phyloP scores from a whole-genome alignment of 2,329 filamentous ascomycete species.

The Colletotrichum euphorbiae region DNA sequence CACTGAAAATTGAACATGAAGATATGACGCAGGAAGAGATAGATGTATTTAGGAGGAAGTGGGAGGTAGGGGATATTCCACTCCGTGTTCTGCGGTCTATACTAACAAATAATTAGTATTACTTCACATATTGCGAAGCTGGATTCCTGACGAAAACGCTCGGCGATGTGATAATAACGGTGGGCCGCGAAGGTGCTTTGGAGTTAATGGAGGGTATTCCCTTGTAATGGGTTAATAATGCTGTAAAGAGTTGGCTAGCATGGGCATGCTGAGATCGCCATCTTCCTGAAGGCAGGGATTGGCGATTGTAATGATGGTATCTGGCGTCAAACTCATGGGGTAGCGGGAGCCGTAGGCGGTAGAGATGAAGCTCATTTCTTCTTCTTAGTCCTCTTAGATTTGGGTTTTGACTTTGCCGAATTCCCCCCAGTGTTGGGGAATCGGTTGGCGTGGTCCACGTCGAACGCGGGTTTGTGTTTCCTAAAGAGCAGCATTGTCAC shows the following conservation, averaged over 20 bases:
- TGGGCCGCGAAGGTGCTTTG: conserved; percentile 72
- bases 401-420: conserved; percentile 46
- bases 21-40: conserved; percentile 71
- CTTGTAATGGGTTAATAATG: conserved; percentile 54
- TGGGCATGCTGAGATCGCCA: neutral
- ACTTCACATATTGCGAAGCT: conserved; percentile 81
- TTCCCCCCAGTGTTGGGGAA: conserved; percentile 56
- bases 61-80: conserved; percentile 64
- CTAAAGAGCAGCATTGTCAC: conserved; percentile 92
- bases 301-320: neutral
- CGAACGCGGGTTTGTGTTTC: conserved; percentile 85
- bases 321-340: neutral
- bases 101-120: conserved; percentile 63
- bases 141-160: conserved; percentile 79
- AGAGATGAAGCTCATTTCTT: conserved; percentile 51
- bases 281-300: neutral
- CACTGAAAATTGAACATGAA: conserved; percentile 68
- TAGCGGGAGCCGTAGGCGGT: neutral
- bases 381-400: conserved; percentile 56
- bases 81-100: conserved; percentile 22
- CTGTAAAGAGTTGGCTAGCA: neutral
- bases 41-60: conserved; percentile 76
- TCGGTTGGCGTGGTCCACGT: conserved; percentile 79
- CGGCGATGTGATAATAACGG: conserved; percentile 78
- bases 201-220: conserved; percentile 79